A percentile compares a stretch with the other conserved stretches of the same genome.
Evolutionary conservation across 2,329 filamentous ascomycete genomes (phyloP).

Genomic region (Aspergillus neoniger): DNA sequence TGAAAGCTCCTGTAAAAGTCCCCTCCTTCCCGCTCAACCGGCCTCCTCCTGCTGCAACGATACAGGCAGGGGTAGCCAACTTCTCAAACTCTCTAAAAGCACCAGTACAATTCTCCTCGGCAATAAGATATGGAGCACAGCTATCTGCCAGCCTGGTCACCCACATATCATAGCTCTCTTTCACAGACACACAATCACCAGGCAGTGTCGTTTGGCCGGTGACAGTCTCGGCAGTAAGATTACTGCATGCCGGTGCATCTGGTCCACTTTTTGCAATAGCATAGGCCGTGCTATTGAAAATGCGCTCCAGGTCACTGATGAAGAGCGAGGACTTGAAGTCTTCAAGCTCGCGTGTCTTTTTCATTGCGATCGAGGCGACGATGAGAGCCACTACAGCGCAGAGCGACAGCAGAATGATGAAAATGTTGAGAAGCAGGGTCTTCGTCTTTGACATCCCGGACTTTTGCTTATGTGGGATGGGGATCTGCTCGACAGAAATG

Average conservation of each 20-base stretch:
- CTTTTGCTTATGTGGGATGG: rapidly evolving
- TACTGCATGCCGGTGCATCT: background rate
- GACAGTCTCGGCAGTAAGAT: background rate
- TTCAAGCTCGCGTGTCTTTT: background rate
- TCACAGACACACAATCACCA: background rate
- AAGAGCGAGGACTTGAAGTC: background rate
- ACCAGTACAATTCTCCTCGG: background rate
- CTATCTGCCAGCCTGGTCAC: background rate
- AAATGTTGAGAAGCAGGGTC: background rate
- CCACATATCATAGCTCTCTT: background rate
- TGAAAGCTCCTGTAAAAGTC: background rate
- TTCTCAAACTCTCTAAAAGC: background rate
- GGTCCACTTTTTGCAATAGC: background rate
- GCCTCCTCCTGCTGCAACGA: background rate
- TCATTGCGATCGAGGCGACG: background rate
- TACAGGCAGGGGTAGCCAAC: background rate
- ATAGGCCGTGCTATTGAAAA: background rate
- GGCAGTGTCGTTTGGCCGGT: background rate
- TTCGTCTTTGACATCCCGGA: too few species aligned
- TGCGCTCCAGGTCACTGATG: background rate
- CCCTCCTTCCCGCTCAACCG: background rate
- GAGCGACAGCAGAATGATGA: background rate
- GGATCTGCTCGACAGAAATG: too few species aligned
- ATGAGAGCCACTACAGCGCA: background rate
- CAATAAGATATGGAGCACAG: background rate